phyloP scores from a whole-genome alignment of 1,139 yeast species.

The Suhomyces taliae region DNA sequence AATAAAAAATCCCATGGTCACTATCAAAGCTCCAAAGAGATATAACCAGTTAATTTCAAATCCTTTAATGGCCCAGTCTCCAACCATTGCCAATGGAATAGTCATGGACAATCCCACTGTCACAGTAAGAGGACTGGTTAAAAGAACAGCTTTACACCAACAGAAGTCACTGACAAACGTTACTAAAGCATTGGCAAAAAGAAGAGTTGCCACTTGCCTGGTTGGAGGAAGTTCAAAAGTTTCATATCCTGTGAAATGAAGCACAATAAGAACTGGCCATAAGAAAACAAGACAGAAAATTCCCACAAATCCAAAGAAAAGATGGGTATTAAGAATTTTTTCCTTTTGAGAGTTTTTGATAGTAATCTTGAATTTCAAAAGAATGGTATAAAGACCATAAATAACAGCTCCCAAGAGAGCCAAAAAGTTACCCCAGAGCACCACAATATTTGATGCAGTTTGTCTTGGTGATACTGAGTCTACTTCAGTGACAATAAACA shows the following conservation, averaged over 20 bases:
- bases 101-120: conserved; percentile 93
- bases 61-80: conserved; percentile 75
- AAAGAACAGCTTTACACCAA: conserved; percentile 93
- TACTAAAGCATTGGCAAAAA: conserved; percentile 66
- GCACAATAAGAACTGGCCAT: conserved; percentile 77
- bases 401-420: conserved; percentile 83
- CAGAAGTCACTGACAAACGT: conserved; percentile 87
- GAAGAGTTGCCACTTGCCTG: conserved; percentile 49
- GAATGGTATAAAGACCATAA: conserved; percentile 89
- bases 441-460: conserved; percentile 31
- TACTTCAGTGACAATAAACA: conserved; percentile 68
- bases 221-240: conserved; percentile 67
- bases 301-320: conserved; percentile 95
- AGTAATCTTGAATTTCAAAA: conserved; percentile 67
- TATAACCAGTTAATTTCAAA: conserved; percentile 62
- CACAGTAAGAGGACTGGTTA: conserved; percentile 91
- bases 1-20: conserved; percentile 78
- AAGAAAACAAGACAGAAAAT: conserved; percentile 69
- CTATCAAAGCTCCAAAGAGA: conserved; percentile 75
- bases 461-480: conserved; percentile 44
- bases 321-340: conserved; percentile 72
- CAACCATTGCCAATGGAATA: conserved; percentile 91
- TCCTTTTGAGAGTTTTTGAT: conserved; percentile 54
- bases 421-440: conserved; percentile 71
- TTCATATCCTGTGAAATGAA: conserved; percentile 67